Conservation (phyloP, 805 yeast species). For the Saccharomycopsis javanensis region DNA sequence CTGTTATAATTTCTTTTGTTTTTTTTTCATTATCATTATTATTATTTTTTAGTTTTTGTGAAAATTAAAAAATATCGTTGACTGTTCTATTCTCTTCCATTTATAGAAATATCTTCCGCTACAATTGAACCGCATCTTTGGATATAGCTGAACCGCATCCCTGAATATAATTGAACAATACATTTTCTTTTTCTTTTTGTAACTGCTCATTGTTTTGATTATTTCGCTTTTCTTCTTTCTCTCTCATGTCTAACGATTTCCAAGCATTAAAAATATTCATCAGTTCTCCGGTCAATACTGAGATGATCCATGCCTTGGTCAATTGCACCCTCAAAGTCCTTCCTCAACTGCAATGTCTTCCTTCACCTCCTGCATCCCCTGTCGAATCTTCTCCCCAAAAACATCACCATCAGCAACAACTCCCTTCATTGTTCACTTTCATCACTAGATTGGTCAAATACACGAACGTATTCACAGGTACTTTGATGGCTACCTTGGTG, state of each 20-base stretch:
- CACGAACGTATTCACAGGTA: slow-evolving; percentile 91
- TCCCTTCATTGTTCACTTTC: slow-evolving; percentile 48
- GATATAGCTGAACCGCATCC: too few relatives aligned
- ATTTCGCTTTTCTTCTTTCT: too few relatives aligned
- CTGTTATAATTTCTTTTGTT: too few relatives aligned
- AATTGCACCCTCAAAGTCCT: slow-evolving; percentile 17
- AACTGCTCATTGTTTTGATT: too few relatives aligned
- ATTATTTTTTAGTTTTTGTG: too few relatives aligned
- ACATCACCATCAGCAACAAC: slow-evolving; percentile 13
- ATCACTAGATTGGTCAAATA: slow-evolving; percentile 63
- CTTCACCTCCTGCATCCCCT: slow-evolving; percentile 32
- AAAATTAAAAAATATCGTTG: too few relatives aligned
- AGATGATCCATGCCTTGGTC: slow-evolving; percentile 18
- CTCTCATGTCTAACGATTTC: slow-evolving; percentile 15
- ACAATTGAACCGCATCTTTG: too few relatives aligned
- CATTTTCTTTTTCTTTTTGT: neutral
- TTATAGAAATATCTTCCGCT: too few relatives aligned
- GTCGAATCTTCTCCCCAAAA: too few relatives aligned
- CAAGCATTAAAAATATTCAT: slow-evolving; percentile 17
- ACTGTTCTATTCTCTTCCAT: too few relatives aligned
- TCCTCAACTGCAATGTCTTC: slow-evolving; percentile 17
- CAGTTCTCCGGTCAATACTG: slow-evolving; percentile 15
- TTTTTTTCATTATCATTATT: too few relatives aligned
- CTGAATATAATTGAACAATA: too few relatives aligned
- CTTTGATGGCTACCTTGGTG: slow-evolving; percentile 85